phyloP scores from a whole-genome alignment of 352 stramenopile species.

The Stramenopiles sp. region DNA sequence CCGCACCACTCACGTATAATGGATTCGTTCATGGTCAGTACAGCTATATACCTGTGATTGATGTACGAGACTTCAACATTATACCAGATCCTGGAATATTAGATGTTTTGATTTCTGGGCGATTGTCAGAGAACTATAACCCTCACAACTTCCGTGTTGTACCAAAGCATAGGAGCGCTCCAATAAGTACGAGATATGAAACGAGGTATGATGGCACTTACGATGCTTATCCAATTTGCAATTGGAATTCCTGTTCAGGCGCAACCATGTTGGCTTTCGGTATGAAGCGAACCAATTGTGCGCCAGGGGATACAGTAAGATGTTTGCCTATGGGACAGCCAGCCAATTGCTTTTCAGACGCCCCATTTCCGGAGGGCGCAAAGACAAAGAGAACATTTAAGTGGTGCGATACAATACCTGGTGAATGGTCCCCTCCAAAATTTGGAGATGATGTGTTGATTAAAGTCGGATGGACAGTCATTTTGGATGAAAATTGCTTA shows the following conservation, averaged over 20 bases:
- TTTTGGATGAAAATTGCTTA: background rate
- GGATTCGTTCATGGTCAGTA: background rate
- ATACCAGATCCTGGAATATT: background rate
- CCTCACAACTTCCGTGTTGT: too few species aligned
- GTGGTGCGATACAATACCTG: background rate
- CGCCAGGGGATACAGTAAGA: background rate
- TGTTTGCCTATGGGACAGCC: background rate
- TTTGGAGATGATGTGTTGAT: background rate
- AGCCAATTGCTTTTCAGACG: background rate
- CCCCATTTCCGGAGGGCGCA: background rate
- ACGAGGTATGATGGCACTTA: background rate
- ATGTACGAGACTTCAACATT: background rate
- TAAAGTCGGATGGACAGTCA: background rate
- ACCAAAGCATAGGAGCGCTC: too few species aligned
- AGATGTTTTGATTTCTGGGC: background rate
- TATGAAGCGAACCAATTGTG: background rate
- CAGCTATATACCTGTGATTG: background rate
- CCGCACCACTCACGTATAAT: background rate
- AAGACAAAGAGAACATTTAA: background rate
- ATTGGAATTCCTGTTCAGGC: background rate
- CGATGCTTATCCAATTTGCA: background rate
- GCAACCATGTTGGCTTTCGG: background rate
- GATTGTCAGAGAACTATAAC: too few species aligned
- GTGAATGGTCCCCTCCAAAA: background rate
- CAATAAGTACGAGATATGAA: too few species aligned